A percentile compares a stretch with the other conserved stretches of the same genome.
Evolutionary conservation across 495 filamentous ascomycete species (phyloP).

Genomic region (Penicillium waksmanii): DNA sequence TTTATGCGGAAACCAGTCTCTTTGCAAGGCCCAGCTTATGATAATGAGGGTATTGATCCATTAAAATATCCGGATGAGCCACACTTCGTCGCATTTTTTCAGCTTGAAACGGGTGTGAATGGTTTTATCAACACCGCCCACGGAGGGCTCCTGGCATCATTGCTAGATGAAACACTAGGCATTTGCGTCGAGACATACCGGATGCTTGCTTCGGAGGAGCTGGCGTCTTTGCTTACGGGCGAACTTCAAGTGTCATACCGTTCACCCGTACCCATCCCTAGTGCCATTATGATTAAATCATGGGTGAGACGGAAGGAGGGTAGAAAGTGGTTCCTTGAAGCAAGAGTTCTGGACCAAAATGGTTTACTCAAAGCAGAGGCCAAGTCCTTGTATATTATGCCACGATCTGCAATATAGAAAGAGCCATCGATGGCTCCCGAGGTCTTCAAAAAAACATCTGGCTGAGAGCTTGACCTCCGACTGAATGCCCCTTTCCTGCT

Average conservation of each 20-base stretch:
- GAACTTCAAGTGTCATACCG: constrained; percentile 1
- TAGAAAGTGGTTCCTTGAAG: constrained; percentile 9
- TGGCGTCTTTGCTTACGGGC: neutral
- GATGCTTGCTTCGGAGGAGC: constrained; percentile 31
- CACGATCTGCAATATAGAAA: constrained; percentile 4
- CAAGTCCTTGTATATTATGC: constrained; percentile 2
- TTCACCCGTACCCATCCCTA: constrained; percentile 3
- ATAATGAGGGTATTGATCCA: neutral
- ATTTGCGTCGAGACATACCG: constrained; percentile 1
- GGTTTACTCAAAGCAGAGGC: constrained; percentile 6
- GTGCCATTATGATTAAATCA: constrained; percentile 1
- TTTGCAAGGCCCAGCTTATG: neutral
- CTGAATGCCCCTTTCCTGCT: neutral
- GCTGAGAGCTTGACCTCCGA: neutral
- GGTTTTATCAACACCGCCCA: neutral
- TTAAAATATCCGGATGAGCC: neutral
- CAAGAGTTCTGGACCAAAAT: constrained; percentile 1
- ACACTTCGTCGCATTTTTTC: neutral
- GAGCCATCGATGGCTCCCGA: neutral
- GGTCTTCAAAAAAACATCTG: neutral
- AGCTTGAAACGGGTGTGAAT: neutral
- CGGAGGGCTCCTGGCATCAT: neutral
- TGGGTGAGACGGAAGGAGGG: constrained; percentile 5
- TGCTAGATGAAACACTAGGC: neutral
- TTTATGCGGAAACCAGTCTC: neutral